Percentiles rank a stretch among this genome's conserved stretches.
Evolutionary conservation across 225 moss, liverwort and hornwort species (phyloP).

Genomic region (Sphagnum tenellum): DNA sequence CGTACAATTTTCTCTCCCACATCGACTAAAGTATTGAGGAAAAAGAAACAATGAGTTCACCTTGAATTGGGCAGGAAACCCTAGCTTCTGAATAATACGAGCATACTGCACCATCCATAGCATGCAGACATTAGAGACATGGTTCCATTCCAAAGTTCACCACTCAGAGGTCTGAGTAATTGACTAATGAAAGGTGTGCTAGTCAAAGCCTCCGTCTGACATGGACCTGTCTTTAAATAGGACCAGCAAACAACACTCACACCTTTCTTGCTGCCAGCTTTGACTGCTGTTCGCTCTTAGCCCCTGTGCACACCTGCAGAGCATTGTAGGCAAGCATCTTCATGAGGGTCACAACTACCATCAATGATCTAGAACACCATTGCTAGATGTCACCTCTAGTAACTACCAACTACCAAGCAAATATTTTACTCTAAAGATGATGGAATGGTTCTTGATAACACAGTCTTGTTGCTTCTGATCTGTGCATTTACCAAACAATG

Average conservation of each 20-base stretch:
- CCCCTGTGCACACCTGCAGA: conserved; percentile 94
- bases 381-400: too few species aligned
- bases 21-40: background rate
- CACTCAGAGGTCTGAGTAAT: conserved; percentile 34
- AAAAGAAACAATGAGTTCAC: conserved; percentile 18
- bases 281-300: conserved; percentile 99
- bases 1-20: background rate
- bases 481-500: too few species aligned
- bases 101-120: conserved; percentile 96
- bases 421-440: too few species aligned
- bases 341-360: background rate
- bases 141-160: conserved; percentile 14
- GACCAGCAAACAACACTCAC: conserved; percentile 47
- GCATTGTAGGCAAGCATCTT: background rate
- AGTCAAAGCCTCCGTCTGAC: conserved; percentile 19
- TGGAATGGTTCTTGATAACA: too few species aligned
- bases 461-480: too few species aligned
- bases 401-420: too few species aligned
- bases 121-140: conserved; percentile 60
- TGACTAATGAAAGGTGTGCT: conserved; percentile 26
- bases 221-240: conserved; percentile 32
- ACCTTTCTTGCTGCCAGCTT: conserved; percentile 99
- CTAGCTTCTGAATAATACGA: conserved; percentile 98
- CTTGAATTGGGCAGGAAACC: conserved; percentile 97
- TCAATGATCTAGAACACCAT: too few species aligned